Percentiles rank a stretch among this genome's conserved stretches.
Evolutionary conservation across 75 land plant genomes (phyloP).

Genomic region (Sequoiadendron giganteum): DNA sequence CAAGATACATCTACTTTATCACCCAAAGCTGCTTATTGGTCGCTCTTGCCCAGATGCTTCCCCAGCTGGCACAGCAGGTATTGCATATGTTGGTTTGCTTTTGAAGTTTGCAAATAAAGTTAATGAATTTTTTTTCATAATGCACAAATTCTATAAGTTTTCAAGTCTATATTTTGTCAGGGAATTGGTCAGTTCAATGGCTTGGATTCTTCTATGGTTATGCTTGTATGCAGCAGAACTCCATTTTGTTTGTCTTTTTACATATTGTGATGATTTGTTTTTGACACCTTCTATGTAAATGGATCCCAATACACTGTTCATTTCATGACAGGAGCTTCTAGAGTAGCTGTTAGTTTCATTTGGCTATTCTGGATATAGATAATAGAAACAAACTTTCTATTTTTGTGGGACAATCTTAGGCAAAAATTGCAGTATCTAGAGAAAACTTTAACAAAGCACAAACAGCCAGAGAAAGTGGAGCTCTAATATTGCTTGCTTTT

Average conservation of each 20-base stretch:
- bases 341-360: not conserved
- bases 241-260: not conserved
- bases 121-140: not conserved
- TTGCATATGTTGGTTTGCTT: not conserved
- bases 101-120: not conserved
- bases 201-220: not conserved
- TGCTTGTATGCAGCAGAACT: not conserved
- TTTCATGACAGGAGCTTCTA: not conserved
- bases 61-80: constrained; percentile 92
- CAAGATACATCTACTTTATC: constrained; percentile 84
- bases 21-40: constrained; percentile 83
- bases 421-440: not conserved
- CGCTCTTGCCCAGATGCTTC: constrained; percentile 97
- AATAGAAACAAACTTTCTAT: not conserved
- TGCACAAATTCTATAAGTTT: not conserved
- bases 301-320: not conserved
- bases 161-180: not conserved
- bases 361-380: not conserved
- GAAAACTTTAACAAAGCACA: not conserved
- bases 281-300: not conserved
- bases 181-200: not conserved
- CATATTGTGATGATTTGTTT: not conserved
- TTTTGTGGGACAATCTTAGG: not conserved
- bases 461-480: not conserved
- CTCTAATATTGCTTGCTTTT: not conserved